Evolutionary conservation across 2,329 filamentous ascomycete genomes (phyloP), one percentile per base, ranked within the genome.

Genomic region (Talaromyces sp.): DNA sequence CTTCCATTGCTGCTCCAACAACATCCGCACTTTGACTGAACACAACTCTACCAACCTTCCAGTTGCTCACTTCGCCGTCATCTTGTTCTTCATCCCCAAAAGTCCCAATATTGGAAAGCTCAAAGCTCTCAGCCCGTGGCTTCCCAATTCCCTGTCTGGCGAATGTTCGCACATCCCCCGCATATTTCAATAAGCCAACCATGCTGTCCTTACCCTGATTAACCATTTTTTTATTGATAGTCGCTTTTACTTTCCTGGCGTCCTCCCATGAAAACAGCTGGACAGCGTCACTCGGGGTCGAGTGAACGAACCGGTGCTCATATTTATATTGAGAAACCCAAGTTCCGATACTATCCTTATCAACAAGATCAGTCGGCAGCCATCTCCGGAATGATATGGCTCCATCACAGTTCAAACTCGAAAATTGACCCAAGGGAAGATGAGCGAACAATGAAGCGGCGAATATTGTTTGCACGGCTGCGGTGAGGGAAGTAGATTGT

Each of bases 11-110:
- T 5, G 62, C 37, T 31, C 62, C 62, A 60, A 43, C 41, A 14
- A 64, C 56, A 19, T 60, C 43, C 6, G 56, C 62, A 39, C 62
- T 60, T 33, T 64, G 62, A 49, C 54, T 50, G 43, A 64, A 64
- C 10, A 64, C n/a, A 14, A 60, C 41, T 24, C 56, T 64, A 13
- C 62, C 37, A n/a, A 64, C 49, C 8, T 8, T 58, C 49, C 43
- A 35, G n/a, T 19, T 50, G 3, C 19, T 43, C 3, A 22, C 7
- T n/a, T 24, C 16, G 19, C 11, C n/a, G 2, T 5, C 16, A 8
- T 52, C 33, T 24, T 35, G 33, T 19, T 54, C 27, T 8, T 22
- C n/a, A 16, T 10, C 1, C 13, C 35, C 33, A 13, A 62, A 52
- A 3, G 8, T 19, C 9, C 60, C 60, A 39, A 62, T 50, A 3